phyloP scores from a whole-genome alignment of 352 stramenopile species.

The Globisporangium nunn region DNA sequence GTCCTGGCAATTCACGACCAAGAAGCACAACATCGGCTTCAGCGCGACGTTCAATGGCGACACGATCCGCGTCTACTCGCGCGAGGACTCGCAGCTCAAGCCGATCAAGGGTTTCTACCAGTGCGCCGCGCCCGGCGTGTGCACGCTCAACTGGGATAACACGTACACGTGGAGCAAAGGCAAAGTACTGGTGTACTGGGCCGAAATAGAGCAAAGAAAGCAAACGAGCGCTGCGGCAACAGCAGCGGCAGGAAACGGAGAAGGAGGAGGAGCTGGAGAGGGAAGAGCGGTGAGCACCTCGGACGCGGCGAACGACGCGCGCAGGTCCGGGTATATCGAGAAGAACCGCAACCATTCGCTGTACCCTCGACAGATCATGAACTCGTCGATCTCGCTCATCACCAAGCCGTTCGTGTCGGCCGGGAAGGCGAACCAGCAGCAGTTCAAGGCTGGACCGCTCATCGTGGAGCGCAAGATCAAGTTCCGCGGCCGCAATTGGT shows the following conservation, averaged over 20 bases:
- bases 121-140: slow-evolving; percentile 38
- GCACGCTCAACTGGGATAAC: slow-evolving; percentile 74
- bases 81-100: slow-evolving; percentile 54
- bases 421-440: slow-evolving; percentile 10
- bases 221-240: not conserved
- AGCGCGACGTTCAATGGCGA: slow-evolving; percentile 63
- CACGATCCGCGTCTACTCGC: slow-evolving; percentile 53
- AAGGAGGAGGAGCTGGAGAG: too few relatives aligned
- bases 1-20: slow-evolving; percentile 70
- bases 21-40: slow-evolving; percentile 80
- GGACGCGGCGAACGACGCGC: slow-evolving; percentile 12
- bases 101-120: slow-evolving; percentile 59
- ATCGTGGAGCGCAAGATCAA: slow-evolving; percentile 73
- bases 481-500: slow-evolving; percentile 67
- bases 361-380: slow-evolving; percentile 58
- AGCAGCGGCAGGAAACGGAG: too few relatives aligned
- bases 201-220: slow-evolving; percentile 40
- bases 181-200: slow-evolving; percentile 74
- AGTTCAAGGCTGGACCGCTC: slow-evolving; percentile 41
- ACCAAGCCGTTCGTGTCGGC: slow-evolving; percentile 53
- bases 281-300: too few relatives aligned
- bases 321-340: slow-evolving; percentile 63
- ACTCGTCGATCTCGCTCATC: slow-evolving; percentile 67
- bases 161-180: slow-evolving; percentile 78
- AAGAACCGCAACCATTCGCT: slow-evolving; percentile 48